Base-by-base conservation (phyloP, 495 filamentous ascomycete genomes). In the Penicillium pulvis region DNA sequence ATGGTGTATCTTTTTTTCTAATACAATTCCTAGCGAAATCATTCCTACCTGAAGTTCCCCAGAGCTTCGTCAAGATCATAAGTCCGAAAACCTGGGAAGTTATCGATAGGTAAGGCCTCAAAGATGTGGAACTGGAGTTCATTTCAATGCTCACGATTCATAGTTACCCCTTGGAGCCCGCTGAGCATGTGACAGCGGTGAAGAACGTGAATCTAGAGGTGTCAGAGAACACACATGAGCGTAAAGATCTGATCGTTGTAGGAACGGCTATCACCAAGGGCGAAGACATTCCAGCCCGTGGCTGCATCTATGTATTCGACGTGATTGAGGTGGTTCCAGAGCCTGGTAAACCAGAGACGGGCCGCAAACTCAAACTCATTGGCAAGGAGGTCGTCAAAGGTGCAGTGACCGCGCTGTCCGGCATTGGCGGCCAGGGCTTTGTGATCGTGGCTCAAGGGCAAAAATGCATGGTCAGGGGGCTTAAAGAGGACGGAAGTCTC, bases 391-490 rank as follows among this genome's bases (percentile, higher is more conserved):
- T 93, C 23, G 91, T 97, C 28, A 90, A 93, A 57, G 94, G 94
- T 2, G 92, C 93, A n/a, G 89, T 99, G 12, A 97, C 92, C 4
- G 89, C 90, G 0, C 61, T 99, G 12, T 92, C 89, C 4, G 85
- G 88, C 30, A 86, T 96, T 35, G 94, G 94, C n/a, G 92, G 88
- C 0, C 92, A 97, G 66, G 93, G 93, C 0, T 90, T 97, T 57
- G 81, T 98, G 74, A 85, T 96, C 41, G 88, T 89, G 14, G 92
- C 92, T 0, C 95, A 99, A 68, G 94, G 94, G 2, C 94, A 97
- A 65, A 99, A 99, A 67, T 89, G 91, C 69, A 94, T 98, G 90
- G 92, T 99, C 3, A 81, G 94, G 50, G 94, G 94, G 39, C 79
- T 99, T 1, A 97, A 97, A 66, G 94, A 98, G 73, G 94, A 99